Conservation (phyloP, 2,329 filamentous ascomycete species). For the Geosmithia putterillii region DNA sequence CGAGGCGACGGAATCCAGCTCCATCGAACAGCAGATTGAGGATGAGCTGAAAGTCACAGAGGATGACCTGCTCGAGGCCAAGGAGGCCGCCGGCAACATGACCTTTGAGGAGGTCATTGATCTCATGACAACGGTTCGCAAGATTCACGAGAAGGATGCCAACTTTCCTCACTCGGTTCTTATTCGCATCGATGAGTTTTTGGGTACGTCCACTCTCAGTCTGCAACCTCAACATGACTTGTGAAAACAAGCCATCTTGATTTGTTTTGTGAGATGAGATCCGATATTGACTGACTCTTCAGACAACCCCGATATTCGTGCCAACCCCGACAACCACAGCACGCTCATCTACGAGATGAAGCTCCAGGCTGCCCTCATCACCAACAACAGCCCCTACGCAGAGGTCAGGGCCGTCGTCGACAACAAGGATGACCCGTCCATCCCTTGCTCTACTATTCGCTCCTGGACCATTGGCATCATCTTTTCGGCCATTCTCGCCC, state of each 20-base stretch:
- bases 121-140: slow-evolving; percentile 11
- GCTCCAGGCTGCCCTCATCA: slow-evolving; percentile 36
- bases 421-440: slow-evolving; percentile 36
- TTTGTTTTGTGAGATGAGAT: too few relatives aligned
- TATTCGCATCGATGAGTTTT: slow-evolving; percentile 12
- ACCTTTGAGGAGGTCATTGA: slow-evolving; percentile 12
- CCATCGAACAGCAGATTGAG: neutral
- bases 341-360: slow-evolving; percentile 37
- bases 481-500: slow-evolving; percentile 30
- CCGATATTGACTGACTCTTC: too few relatives aligned
- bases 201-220: slow-evolving; percentile 14
- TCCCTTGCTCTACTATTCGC: slow-evolving; percentile 37
- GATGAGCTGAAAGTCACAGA: slow-evolving; percentile 22
- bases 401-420: slow-evolving; percentile 42
- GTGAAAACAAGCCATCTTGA: slow-evolving; percentile 4
- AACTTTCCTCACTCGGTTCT: slow-evolving; percentile 13
- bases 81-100: slow-evolving; percentile 19
- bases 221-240: neutral
- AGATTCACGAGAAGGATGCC: slow-evolving; percentile 13
- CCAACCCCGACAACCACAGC: slow-evolving; percentile 22
- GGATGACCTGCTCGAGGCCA: slow-evolving; percentile 30
- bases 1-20: neutral
- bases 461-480: slow-evolving; percentile 36
- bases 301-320: slow-evolving; percentile 14
- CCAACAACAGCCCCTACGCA: slow-evolving; percentile 41